phyloP scores from a whole-genome alignment of 129 eudicot genomes.

The Dittrichia graveolens region DNA sequence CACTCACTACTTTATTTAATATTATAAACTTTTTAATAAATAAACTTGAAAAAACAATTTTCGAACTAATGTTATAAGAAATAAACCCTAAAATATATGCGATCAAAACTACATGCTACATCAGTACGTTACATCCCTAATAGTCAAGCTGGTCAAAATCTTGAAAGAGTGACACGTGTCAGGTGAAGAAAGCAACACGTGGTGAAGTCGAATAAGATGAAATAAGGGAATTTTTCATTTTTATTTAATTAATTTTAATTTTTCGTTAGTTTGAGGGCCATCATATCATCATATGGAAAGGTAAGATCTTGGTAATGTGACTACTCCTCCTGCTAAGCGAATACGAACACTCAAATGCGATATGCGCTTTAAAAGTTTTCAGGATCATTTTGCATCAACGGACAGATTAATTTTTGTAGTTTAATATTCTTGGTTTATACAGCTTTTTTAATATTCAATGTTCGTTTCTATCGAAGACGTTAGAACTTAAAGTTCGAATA shows the following conservation, averaged over 20 bases:
- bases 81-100: no score
- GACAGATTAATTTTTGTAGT: background rate
- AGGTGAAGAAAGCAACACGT: background rate
- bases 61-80: no score
- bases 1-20: no score
- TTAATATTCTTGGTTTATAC: background rate
- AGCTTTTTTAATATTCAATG: no score
- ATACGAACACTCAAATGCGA: slow-evolving; percentile 8
- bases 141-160: slow-evolving; percentile 15
- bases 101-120: no score
- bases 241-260: no score
- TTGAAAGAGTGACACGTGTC: slow-evolving; percentile 13
- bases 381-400: slow-evolving; percentile 16
- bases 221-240: background rate
- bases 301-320: slow-evolving; percentile 23
- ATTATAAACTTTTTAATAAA: no score
- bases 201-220: slow-evolving; percentile 2
- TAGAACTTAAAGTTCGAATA: no score
- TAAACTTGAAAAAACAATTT: no score
- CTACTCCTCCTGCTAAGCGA: slow-evolving; percentile 26
- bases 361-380: background rate
- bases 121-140: no score
- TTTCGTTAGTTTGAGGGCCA: slow-evolving; percentile 31
- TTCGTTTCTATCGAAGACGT: no score
- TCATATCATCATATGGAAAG: slow-evolving; percentile 40